phyloP scores from a whole-genome alignment of 257 asterid genomes.

The Penstemon davidsonii region DNA sequence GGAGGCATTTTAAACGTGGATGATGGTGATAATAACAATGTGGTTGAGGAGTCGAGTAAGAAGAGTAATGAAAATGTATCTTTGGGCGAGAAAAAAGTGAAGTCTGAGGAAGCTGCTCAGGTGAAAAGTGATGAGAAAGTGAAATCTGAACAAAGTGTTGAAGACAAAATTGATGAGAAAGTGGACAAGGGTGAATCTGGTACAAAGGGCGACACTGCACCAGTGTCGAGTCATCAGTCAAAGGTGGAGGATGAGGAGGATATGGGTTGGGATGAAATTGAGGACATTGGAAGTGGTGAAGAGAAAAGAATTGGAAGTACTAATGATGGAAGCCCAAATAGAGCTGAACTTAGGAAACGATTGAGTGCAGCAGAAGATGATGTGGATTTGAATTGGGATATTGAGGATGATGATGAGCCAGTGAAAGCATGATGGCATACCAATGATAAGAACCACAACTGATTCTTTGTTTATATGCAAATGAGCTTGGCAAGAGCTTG shows the following conservation, averaged over 20 bases:
- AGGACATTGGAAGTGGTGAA: conserved; percentile 63
- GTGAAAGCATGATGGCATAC: conserved; percentile 38
- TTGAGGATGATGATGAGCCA: conserved; percentile 72
- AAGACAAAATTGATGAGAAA: conserved; percentile 40
- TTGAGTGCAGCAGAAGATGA: conserved; percentile 63
- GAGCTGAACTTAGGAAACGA: conserved; percentile 46
- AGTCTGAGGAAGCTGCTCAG: conserved; percentile 27
- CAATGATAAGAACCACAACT: conserved; percentile 7
- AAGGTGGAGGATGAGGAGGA: conserved; percentile 56
- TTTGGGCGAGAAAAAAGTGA: conserved; percentile 36
- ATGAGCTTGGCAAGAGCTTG: conserved; percentile 26
- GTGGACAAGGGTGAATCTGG: conserved; percentile 29
- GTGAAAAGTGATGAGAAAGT: conserved; percentile 28
- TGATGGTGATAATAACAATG: conserved; percentile 28
- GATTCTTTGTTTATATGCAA: background rate
- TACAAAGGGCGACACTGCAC: conserved; percentile 30
- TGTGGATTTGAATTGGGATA: conserved; percentile 79
- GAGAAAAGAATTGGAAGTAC: conserved; percentile 49
- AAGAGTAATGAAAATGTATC: background rate
- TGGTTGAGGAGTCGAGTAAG: conserved; percentile 29
- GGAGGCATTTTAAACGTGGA: conserved; percentile 25
- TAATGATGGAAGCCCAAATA: conserved; percentile 40
- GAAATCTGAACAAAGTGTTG: conserved; percentile 30
- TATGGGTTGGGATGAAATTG: conserved; percentile 90
- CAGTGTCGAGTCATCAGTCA: conserved; percentile 36